phyloP scores from a whole-genome alignment of 306 rosid species.

The Sicyos baderoa region DNA sequence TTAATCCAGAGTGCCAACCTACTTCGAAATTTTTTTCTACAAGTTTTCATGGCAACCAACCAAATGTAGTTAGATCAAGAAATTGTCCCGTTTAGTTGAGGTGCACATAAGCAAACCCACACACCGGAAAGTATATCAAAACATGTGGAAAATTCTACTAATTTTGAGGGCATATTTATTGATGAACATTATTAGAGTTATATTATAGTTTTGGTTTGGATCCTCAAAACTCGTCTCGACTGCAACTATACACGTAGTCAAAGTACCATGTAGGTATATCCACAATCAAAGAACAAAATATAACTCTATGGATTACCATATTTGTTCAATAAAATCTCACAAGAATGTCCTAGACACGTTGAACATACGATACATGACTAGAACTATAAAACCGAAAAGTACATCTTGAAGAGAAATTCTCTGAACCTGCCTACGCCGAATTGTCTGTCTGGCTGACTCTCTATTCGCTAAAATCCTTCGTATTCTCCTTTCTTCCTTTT shows the following conservation, averaged over 20 bases:
- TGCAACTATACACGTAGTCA: neutral
- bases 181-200: neutral
- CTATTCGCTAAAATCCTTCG: slow-evolving; percentile 87
- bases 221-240: neutral
- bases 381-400: neutral
- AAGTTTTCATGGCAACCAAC: too few species aligned
- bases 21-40: too few species aligned
- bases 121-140: neutral
- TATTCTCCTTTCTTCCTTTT: slow-evolving; percentile 77
- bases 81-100: too few species aligned
- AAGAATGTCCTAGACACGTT: neutral
- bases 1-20: too few species aligned
- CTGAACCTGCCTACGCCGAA: slow-evolving; percentile 90
- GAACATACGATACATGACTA: neutral
- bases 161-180: neutral
- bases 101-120: too few species aligned
- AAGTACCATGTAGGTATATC: neutral
- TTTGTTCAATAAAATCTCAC: neutral
- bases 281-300: too few species aligned
- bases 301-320: neutral
- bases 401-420: slow-evolving; percentile 9
- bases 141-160: neutral
- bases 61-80: too few species aligned
- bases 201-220: neutral
- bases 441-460: slow-evolving; percentile 96